A percentile compares a stretch with the other conserved stretches of the same genome.
Conservation (phyloP, 345 rosid genomes). For the Lumnitzera racemosa region DNA sequence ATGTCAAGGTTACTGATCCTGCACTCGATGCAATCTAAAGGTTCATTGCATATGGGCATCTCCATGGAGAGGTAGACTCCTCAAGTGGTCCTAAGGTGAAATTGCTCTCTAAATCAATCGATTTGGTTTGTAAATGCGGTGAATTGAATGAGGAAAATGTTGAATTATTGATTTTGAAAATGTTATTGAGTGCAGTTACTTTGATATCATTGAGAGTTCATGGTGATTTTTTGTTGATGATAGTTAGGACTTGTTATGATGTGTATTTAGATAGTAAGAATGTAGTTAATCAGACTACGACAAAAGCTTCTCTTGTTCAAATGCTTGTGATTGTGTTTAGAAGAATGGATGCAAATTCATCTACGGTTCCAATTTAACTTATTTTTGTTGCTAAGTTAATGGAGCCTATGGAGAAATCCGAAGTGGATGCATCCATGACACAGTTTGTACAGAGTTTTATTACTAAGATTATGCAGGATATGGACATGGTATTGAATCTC, state of each 20-base stretch:
- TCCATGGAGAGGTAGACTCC: constrained; percentile 98
- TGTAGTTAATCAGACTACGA: constrained; percentile 83
- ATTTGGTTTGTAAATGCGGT: constrained; percentile 74
- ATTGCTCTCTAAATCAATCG: constrained; percentile 59
- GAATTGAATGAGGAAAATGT: constrained; percentile 75
- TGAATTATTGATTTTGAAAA: constrained; percentile 65
- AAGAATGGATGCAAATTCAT: constrained; percentile 98
- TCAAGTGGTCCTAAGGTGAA: constrained; percentile 60
- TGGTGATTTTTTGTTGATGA: constrained; percentile 81
- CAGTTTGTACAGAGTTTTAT: constrained; percentile 86
- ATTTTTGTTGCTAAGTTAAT: constrained; percentile 97
- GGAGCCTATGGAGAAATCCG: constrained; percentile 82
- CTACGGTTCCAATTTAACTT: constrained; percentile 89
- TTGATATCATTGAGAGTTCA: constrained; percentile 81
- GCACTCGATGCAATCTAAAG: constrained; percentile 87
- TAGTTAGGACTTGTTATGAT: constrained; percentile 92
- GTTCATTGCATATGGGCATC: constrained; percentile 74
- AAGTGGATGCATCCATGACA: constrained; percentile 63
- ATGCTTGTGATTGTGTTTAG: constrained; percentile 95
- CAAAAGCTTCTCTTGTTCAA: constrained; percentile 92
- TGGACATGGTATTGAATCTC: constrained; percentile 58
- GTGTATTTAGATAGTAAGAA: constrained; percentile 88
- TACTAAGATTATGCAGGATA: constrained; percentile 69
- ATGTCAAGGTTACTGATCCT: constrained; percentile 88
- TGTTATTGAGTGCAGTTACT: constrained; percentile 82